A percentile compares a stretch with the other conserved stretches of the same genome.
These are phyloP conservation scores for Penicillium sclerotiorum DNA, from an alignment of 2,329 filamentous ascomycete genomes.

Conservation along the genomic window DNA sequence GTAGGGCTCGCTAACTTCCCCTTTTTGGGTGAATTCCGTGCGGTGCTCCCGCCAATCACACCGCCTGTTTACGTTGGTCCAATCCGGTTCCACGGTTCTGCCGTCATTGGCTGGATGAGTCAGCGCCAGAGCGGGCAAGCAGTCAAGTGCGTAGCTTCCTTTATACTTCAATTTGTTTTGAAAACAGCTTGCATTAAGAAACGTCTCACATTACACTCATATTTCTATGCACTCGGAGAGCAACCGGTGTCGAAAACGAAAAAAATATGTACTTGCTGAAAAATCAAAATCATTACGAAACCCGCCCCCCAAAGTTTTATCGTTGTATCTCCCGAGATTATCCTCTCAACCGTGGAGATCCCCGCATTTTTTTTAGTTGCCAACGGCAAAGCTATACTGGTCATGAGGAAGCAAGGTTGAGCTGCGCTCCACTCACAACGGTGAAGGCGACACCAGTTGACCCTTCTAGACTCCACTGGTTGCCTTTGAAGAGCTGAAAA, in stretches of 20 bases:
- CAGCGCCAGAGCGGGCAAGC: constrained; percentile 8
- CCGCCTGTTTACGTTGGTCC: constrained; percentile 1
- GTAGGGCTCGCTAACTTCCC: constrained; percentile 43
- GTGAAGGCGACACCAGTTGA: no score
- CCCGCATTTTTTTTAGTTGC: constrained; percentile 7
- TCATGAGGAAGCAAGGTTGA: constrained; percentile 21
- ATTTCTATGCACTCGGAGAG: constrained; percentile 13
- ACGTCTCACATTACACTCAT: constrained; percentile 21
- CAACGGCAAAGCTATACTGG: constrained; percentile 3
- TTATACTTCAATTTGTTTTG: background rate
- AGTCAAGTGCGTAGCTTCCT: constrained; percentile 15
- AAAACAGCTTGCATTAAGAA: background rate
- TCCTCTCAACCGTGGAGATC: constrained; percentile 4
- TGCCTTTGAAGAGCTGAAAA: background rate
- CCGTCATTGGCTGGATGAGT: background rate
- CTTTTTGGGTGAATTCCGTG: constrained; percentile 23
- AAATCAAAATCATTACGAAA: constrained; percentile 21
- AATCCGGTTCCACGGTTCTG: constrained; percentile 12
- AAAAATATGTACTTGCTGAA: constrained; percentile 19
- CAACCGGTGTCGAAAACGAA: constrained; percentile 14
- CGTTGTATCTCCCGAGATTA: background rate
- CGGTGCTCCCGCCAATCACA: constrained; percentile 21
- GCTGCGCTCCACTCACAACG: constrained; percentile 13
- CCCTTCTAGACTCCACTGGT: background rate
- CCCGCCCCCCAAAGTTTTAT: constrained; percentile 5